Percentiles rank a stretch among this genome's conserved stretches.
These are phyloP conservation scores for Colletotrichum neosansevieriae DNA, from an alignment of 2,329 filamentous ascomycete genomes.

Conservation along the genomic window DNA sequence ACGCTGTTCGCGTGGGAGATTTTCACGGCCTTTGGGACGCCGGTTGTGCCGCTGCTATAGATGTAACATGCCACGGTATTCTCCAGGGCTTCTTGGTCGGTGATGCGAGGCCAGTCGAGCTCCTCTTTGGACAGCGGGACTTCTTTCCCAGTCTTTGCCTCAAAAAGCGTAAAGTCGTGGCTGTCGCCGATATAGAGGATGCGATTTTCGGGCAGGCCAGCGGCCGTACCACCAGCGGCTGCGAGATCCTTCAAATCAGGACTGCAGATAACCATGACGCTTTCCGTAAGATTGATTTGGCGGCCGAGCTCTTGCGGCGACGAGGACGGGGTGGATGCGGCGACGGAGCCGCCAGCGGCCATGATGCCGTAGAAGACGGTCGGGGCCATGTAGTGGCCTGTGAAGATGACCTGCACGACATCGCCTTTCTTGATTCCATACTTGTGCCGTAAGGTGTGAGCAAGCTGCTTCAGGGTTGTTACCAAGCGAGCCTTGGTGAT, in stretches of 20 bases:
- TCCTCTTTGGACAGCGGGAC: slow-evolving; percentile 51
- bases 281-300: slow-evolving; percentile 54
- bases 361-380: slow-evolving; percentile 67
- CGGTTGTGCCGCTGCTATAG: slow-evolving; percentile 63
- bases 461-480: slow-evolving; percentile 62
- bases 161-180: slow-evolving; percentile 43
- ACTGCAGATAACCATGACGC: slow-evolving; percentile 58
- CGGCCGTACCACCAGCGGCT: slow-evolving; percentile 60
- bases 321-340: slow-evolving; percentile 63
- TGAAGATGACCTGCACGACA: slow-evolving; percentile 67
- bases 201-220: slow-evolving; percentile 54
- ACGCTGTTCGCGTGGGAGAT: slow-evolving; percentile 61
- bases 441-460: slow-evolving; percentile 64
- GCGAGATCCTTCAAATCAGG: slow-evolving; percentile 60
- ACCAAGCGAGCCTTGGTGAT: slow-evolving; percentile 66
- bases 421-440: slow-evolving; percentile 63
- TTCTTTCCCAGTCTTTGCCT: slow-evolving; percentile 47
- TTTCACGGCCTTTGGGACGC: slow-evolving; percentile 60
- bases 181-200: slow-evolving; percentile 42
- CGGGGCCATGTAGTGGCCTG: slow-evolving; percentile 67
- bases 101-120: slow-evolving; percentile 66
- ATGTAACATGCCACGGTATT: slow-evolving; percentile 56
- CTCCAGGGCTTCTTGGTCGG: slow-evolving; percentile 59
- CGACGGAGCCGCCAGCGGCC: slow-evolving; percentile 70
- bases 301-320: slow-evolving; percentile 64